phyloP scores from a whole-genome alignment of 2,329 filamentous ascomycete species.

The Trichoderma sp. region DNA sequence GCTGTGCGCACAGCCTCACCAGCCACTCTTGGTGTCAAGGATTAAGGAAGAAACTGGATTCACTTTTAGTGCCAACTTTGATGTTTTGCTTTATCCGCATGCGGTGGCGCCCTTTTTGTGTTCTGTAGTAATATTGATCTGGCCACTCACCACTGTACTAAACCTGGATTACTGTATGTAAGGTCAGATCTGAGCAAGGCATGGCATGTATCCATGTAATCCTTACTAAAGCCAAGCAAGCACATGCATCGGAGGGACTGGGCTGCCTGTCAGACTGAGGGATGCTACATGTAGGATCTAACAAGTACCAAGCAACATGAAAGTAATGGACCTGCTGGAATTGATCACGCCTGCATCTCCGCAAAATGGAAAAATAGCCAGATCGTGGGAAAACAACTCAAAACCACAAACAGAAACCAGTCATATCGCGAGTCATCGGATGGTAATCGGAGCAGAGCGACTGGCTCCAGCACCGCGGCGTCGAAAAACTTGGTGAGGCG shows the following conservation, averaged over 20 bases:
- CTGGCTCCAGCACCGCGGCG: slow-evolving; percentile 1
- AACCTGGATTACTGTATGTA: neutral
- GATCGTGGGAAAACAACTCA: neutral
- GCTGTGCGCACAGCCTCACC: neutral
- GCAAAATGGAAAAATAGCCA: neutral
- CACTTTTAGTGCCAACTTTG: neutral
- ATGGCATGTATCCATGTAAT: neutral
- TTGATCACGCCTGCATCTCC: neutral
- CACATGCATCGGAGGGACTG: neutral
- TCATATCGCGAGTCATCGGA: slow-evolving; percentile 22
- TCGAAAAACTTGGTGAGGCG: slow-evolving; percentile 13
- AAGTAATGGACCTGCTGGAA: neutral
- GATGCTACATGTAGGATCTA: neutral
- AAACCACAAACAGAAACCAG: neutral
- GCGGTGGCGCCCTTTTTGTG: neutral
- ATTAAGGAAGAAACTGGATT: neutral
- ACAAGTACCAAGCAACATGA: neutral
- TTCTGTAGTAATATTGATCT: neutral
- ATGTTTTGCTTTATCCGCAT: neutral
- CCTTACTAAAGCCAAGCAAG: neutral
- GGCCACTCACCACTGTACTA: neutral
- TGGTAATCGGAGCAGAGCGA: slow-evolving; percentile 21
- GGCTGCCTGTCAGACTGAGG: neutral
- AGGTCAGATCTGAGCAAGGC: neutral
- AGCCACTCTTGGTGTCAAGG: neutral